phyloP scores from a whole-genome alignment of 768 basidiomycete species.

The Phlebiopsis gigantea region DNA sequence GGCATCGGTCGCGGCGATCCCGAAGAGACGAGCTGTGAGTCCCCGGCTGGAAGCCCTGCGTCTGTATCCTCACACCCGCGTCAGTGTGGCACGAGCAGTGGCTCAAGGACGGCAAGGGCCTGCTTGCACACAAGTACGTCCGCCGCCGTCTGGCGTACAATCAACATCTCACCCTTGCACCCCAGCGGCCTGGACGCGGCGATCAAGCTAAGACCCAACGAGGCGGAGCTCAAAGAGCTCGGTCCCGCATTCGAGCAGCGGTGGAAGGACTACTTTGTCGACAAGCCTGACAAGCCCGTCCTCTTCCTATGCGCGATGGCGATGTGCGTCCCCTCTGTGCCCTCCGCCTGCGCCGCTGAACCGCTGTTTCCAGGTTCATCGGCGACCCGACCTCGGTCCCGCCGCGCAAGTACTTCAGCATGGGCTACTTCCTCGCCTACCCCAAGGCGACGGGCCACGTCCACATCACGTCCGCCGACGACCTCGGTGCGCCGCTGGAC shows the following conservation, averaged over 20 bases:
- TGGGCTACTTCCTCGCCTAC: conserved; percentile 25
- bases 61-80: neutral
- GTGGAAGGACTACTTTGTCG: conserved; percentile 20
- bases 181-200: conserved; percentile 20
- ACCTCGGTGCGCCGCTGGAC: conserved; percentile 35
- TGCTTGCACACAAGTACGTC: conserved; percentile 50
- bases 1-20: conserved; percentile 35
- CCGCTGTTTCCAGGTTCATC: conserved; percentile 7
- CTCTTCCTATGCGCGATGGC: conserved; percentile 9
- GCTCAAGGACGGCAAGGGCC: conserved; percentile 35
- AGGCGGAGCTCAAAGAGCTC: conserved; percentile 17
- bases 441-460: conserved; percentile 43
- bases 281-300: conserved; percentile 21
- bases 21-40: conserved; percentile 27
- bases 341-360: neutral
- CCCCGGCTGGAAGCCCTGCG: too few relatives aligned
- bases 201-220: conserved; percentile 20
- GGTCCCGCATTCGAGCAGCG: conserved; percentile 22
- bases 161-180: neutral
- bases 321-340: conserved; percentile 12
- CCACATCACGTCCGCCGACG: conserved; percentile 39
- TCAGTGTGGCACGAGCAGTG: conserved; percentile 32
- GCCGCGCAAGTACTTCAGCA: conserved; percentile 20
- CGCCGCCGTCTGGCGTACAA: neutral
- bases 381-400: conserved; percentile 15